phyloP scores from a whole-genome alignment of 2,329 filamentous ascomycete species.

The Zymoseptoria brevis region DNA sequence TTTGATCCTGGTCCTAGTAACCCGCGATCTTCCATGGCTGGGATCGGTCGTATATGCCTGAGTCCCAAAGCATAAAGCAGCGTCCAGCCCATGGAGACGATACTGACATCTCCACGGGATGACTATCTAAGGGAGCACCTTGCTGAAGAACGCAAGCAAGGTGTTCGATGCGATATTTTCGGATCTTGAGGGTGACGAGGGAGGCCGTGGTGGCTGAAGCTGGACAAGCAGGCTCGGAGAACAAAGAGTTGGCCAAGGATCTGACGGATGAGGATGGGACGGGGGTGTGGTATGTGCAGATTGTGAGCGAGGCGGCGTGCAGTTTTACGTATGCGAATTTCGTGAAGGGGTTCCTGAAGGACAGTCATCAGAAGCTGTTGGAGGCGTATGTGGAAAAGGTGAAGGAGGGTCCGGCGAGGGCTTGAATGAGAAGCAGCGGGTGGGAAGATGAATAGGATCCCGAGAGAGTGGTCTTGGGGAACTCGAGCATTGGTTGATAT shows the following conservation, averaged over 20 bases:
- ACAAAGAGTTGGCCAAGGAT: slow-evolving; percentile 14
- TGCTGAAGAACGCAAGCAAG: too few relatives aligned
- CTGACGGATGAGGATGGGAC: slow-evolving; percentile 9
- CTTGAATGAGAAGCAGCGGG: slow-evolving; percentile 12
- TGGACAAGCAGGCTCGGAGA: not conserved
- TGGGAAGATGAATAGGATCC: slow-evolving; percentile 9
- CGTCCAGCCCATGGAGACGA: not conserved
- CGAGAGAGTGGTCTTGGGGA: not conserved
- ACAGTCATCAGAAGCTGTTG: slow-evolving; percentile 25
- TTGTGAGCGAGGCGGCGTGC: slow-evolving; percentile 27
- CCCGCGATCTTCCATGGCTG: not conserved
- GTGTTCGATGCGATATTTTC: too few relatives aligned
- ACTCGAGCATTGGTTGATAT: too few relatives aligned
- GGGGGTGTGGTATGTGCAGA: slow-evolving; percentile 26
- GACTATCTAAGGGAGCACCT: too few relatives aligned
- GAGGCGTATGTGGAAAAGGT: slow-evolving; percentile 25
- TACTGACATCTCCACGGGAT: not conserved
- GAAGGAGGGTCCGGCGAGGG: slow-evolving; percentile 9
- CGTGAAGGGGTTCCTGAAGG: slow-evolving; percentile 29
- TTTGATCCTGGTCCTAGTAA: not conserved
- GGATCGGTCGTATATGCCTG: not conserved
- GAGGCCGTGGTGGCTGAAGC: slow-evolving; percentile 18
- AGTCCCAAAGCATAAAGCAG: not conserved
- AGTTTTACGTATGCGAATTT: slow-evolving; percentile 26
- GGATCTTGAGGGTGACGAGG: too few relatives aligned